Evolutionary conservation across 1,139 yeast species (phyloP).

Genomic region (Saccharomyces hybrid): DNA sequence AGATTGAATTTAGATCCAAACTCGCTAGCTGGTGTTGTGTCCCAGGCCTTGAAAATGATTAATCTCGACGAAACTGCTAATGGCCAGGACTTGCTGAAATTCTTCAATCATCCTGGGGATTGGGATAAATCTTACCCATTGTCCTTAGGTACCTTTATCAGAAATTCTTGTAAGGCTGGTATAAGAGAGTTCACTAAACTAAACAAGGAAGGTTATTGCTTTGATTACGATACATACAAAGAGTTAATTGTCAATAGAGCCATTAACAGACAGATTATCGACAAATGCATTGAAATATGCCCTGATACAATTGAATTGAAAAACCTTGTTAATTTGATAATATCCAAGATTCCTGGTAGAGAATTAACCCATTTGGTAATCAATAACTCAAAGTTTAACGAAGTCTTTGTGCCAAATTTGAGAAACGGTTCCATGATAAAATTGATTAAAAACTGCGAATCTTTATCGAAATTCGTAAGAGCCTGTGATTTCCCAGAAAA

Average conservation of each 20-base stretch:
- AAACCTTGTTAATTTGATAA: slow-evolving; percentile 18
- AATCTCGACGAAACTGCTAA: slow-evolving; percentile 8
- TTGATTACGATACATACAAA: slow-evolving; percentile 30
- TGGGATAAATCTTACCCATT: slow-evolving; percentile 31
- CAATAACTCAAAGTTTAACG: slow-evolving; percentile 14
- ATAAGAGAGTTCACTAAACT: slow-evolving; percentile 25
- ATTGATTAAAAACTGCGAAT: slow-evolving; percentile 9
- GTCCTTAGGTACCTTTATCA: slow-evolving; percentile 23
- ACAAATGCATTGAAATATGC: slow-evolving; percentile 16
- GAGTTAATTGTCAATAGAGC: slow-evolving; percentile 18
- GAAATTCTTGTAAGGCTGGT: slow-evolving; percentile 22
- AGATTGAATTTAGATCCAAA: slow-evolving; percentile 23
- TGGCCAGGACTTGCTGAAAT: slow-evolving; percentile 19
- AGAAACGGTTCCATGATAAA: slow-evolving; percentile 18
- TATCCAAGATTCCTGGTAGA: slow-evolving; percentile 12
- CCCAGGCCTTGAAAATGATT: slow-evolving; percentile 27
- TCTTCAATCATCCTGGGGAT: slow-evolving; percentile 29
- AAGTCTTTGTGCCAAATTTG: slow-evolving; percentile 18
- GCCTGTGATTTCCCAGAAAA: slow-evolving; percentile 23
- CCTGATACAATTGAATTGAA: slow-evolving; percentile 19
- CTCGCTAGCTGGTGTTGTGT: slow-evolving; percentile 19
- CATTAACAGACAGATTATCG: slow-evolving; percentile 17
- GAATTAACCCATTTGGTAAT: slow-evolving; percentile 13
- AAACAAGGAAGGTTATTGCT: slow-evolving; percentile 23
- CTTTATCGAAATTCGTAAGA: slow-evolving; percentile 14